These are phyloP conservation scores for Bremia lactucae DNA, from an alignment of 352 stramenopile species.

Conservation along the genomic window DNA sequence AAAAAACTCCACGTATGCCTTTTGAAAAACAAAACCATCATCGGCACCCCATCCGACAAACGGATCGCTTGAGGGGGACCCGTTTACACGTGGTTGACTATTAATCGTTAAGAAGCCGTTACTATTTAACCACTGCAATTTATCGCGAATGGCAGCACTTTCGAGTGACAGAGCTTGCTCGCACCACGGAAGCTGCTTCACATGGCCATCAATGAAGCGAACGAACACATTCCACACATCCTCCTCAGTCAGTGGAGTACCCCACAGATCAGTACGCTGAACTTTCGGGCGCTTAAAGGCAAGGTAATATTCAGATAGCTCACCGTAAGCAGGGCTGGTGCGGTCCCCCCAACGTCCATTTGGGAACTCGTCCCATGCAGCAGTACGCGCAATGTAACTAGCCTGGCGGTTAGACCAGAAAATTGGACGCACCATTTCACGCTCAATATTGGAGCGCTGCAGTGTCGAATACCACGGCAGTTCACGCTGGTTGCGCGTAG, in stretches of 20 bases:
- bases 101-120: constrained; percentile 96
- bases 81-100: constrained; percentile 87
- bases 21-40: constrained; percentile 96
- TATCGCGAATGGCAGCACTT: constrained; percentile 76
- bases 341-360: constrained; percentile 94
- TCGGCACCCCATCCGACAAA: constrained; percentile 92
- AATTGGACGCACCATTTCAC: constrained; percentile 91
- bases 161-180: constrained; percentile 91
- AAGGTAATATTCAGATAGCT: constrained; percentile 92
- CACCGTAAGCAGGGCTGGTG: constrained; percentile 90
- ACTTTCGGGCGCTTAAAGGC: constrained; percentile 74
- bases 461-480: constrained; percentile 66
- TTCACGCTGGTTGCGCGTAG: constrained; percentile 47
- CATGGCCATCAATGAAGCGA: constrained; percentile 60
- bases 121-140: constrained; percentile 78
- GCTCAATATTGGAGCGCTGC: constrained; percentile 49
- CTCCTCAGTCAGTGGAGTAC: constrained; percentile 63
- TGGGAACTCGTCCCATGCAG: constrained; percentile 95
- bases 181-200: constrained; percentile 94
- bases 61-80: constrained; percentile 76
- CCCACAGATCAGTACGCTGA: constrained; percentile 66
- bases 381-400: constrained; percentile 93
- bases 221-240: constrained; percentile 95
- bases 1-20: constrained; percentile 98
- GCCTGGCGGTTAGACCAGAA: constrained; percentile 97